These are phyloP conservation scores for Galerina marginata DNA, from an alignment of 768 basidiomycete species.

Conservation along the genomic window DNA sequence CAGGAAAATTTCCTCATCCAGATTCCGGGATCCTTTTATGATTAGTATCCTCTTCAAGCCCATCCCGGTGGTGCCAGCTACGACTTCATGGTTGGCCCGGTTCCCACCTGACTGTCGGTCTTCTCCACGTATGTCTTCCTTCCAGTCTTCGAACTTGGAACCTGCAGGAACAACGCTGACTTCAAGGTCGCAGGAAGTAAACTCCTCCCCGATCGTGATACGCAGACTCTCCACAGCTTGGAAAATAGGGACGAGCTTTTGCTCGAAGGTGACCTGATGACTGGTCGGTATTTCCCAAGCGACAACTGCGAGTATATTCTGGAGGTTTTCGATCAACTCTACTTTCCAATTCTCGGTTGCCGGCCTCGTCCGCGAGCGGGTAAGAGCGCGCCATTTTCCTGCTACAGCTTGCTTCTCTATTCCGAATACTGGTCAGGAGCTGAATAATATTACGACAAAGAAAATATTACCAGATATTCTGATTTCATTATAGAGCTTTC, in stretches of 20 bases:
- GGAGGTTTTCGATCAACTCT: slow-evolving; percentile 10
- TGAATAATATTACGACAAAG: neutral
- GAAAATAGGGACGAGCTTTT: slow-evolving; percentile 31
- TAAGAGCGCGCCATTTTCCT: slow-evolving; percentile 29
- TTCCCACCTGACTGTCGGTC: slow-evolving; percentile 3
- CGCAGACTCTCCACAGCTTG: slow-evolving; percentile 30
- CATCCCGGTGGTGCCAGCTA: slow-evolving; percentile 24
- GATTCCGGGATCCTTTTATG: neutral
- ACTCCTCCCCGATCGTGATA: slow-evolving; percentile 31
- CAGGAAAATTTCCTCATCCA: slow-evolving; percentile 8
- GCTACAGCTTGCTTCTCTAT: slow-evolving; percentile 29
- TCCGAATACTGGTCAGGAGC: neutral
- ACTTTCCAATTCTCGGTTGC: slow-evolving; percentile 24
- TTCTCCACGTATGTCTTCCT: slow-evolving; percentile 35
- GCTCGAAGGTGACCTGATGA: slow-evolving; percentile 20
- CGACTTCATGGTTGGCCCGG: slow-evolving; percentile 2
- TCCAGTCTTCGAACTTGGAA: slow-evolving; percentile 13
- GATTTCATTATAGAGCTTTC: slow-evolving; percentile 20
- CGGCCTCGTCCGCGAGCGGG: slow-evolving; percentile 21
- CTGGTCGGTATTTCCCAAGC: slow-evolving; percentile 17
- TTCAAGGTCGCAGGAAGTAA: slow-evolving; percentile 31
- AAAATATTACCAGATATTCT: slow-evolving; percentile 16
- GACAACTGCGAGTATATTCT: slow-evolving; percentile 15
- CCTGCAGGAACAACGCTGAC: slow-evolving; percentile 13
- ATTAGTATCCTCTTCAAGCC: slow-evolving; percentile 20